Percentiles rank a stretch among this genome's conserved stretches.
Conservation (phyloP, 345 rosid genomes). For the Kandelia obovata region DNA sequence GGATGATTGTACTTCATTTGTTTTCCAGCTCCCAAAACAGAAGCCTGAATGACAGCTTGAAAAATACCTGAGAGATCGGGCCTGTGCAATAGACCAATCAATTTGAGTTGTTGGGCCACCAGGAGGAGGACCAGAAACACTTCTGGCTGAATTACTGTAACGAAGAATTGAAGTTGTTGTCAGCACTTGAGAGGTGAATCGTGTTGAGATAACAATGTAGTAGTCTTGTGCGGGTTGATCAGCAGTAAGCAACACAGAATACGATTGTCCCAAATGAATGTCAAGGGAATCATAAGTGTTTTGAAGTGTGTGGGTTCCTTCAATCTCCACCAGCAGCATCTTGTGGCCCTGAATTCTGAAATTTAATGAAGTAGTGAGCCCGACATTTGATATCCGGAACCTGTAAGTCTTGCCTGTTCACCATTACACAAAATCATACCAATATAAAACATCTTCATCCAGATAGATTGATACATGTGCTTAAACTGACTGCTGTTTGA, state of each 20-base stretch:
- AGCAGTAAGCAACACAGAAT: slow-evolving; percentile 30
- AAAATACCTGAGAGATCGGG: slow-evolving; percentile 28
- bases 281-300: slow-evolving; percentile 29
- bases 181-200: slow-evolving; percentile 25
- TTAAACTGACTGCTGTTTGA: too few species aligned
- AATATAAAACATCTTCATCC: background rate
- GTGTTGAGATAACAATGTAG: slow-evolving; percentile 25
- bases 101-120: slow-evolving; percentile 29
- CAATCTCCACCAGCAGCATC: slow-evolving; percentile 30
- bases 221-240: slow-evolving; percentile 29
- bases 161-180: slow-evolving; percentile 24
- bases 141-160: slow-evolving; percentile 27
- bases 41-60: background rate
- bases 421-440: background rate
- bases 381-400: slow-evolving; percentile 33
- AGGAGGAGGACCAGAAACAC: slow-evolving; percentile 27
- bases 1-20: too few species aligned
- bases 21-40: too few species aligned
- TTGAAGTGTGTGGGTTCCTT: slow-evolving; percentile 32
- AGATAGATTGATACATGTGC: too few species aligned
- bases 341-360: slow-evolving; percentile 34
- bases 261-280: slow-evolving; percentile 32
- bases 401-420: slow-evolving; percentile 33
- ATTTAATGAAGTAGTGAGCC: slow-evolving; percentile 25
- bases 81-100: slow-evolving; percentile 34